Conservation (phyloP, 2,329 filamentous ascomycete species). For the Lecanicillium sp. region DNA sequence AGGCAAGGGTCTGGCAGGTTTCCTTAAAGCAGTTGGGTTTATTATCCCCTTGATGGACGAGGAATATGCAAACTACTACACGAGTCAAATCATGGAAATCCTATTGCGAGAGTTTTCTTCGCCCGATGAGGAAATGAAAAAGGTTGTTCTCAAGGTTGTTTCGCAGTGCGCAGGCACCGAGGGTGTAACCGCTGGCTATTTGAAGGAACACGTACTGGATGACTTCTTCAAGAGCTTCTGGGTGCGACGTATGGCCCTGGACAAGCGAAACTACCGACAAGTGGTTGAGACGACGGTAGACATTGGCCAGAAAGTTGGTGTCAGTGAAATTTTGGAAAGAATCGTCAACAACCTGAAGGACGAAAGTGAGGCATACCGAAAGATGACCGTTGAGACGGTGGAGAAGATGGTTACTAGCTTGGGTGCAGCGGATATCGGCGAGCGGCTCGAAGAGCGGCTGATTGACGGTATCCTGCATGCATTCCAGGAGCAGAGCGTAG, state of each 20-base stretch:
- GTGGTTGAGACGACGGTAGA: slow-evolving; percentile 98
- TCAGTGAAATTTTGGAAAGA: slow-evolving; percentile 86
- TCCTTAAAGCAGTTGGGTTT: slow-evolving; percentile 94
- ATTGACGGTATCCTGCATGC: slow-evolving; percentile 93
- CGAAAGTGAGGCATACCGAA: slow-evolving; percentile 93
- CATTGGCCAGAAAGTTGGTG: slow-evolving; percentile 94
- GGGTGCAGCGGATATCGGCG: slow-evolving; percentile 87
- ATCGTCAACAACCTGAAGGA: slow-evolving; percentile 96
- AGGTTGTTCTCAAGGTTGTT: slow-evolving; percentile 94
- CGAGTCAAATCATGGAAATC: slow-evolving; percentile 98
- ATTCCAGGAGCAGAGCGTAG: slow-evolving; percentile 96
- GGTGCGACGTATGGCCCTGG: slow-evolving; percentile 92
- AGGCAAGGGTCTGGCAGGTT: slow-evolving; percentile 90
- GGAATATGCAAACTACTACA: slow-evolving; percentile 99
- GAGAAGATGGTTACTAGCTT: slow-evolving; percentile 93
- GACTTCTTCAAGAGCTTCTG: slow-evolving; percentile 99
- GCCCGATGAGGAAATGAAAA: slow-evolving; percentile 99
- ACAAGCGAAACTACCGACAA: slow-evolving; percentile 95
- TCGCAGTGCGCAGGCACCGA: slow-evolving; percentile 92
- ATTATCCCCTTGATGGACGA: slow-evolving; percentile 99
- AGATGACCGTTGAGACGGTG: slow-evolving; percentile 98
- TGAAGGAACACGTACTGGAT: slow-evolving; percentile 89
- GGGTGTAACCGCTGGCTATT: slow-evolving; percentile 87
- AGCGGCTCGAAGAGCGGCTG: slow-evolving; percentile 84
- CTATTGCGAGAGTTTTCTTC: slow-evolving; percentile 91